Evolutionary conservation across 2,329 filamentous ascomycete genomes (phyloP).

Genomic region (Metarhizium guizhouense): DNA sequence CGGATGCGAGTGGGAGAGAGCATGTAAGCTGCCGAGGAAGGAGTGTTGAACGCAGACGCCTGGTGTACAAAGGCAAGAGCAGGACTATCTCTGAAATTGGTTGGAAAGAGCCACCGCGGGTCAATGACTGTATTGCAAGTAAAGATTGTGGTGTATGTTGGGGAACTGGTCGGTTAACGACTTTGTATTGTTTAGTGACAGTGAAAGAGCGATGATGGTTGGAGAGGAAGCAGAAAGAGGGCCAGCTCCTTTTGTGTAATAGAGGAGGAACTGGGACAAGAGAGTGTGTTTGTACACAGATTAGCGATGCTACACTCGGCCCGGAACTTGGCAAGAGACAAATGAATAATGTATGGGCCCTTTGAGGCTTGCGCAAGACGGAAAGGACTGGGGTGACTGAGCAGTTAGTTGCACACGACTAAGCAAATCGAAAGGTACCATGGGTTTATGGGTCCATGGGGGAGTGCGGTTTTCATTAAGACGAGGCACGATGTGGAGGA

Average conservation of each 20-base stretch:
- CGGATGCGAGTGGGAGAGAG: not conserved
- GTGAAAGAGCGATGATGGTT: not conserved
- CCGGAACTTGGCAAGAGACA: slow-evolving; percentile 3
- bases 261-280: slow-evolving; percentile 1
- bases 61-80: not conserved
- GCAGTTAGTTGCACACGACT: slow-evolving; percentile 1
- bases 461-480: slow-evolving; percentile 6
- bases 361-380: slow-evolving; percentile 5
- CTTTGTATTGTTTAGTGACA: not conserved
- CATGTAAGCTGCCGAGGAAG: not conserved
- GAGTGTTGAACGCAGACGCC: not conserved
- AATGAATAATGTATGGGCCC: slow-evolving; percentile 3
- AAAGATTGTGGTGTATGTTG: not conserved
- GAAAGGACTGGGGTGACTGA: slow-evolving; percentile 4
- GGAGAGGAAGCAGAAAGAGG: slow-evolving; percentile 1
- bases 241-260: slow-evolving; percentile 4
- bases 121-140: not conserved
- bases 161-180: not conserved
- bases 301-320: slow-evolving; percentile 1
- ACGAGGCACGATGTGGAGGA: not conserved
- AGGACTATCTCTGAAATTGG: not conserved
- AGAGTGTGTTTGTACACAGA: not conserved
- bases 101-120: not conserved
- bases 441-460: slow-evolving; percentile 4
- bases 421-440: slow-evolving; percentile 4